Conservation (phyloP, 148 eudicot genomes). For the Camellia sinensis region DNA sequence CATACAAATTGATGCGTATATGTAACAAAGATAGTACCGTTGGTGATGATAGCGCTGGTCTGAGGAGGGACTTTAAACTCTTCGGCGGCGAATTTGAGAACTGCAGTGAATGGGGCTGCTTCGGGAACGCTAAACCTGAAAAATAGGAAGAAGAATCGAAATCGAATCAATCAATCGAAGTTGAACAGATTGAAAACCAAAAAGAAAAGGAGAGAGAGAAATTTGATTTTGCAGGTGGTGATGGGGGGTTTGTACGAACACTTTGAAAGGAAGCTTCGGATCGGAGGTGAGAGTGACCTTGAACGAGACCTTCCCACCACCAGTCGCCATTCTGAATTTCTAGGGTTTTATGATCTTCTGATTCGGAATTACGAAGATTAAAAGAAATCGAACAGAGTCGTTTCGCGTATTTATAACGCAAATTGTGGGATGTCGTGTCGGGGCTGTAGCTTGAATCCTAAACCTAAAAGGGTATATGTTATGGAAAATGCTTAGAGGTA, state of each 20-base stretch:
- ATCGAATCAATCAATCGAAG: neutral
- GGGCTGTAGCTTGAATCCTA: too few relatives aligned
- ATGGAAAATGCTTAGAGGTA: too few relatives aligned
- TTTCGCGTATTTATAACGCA: too few relatives aligned
- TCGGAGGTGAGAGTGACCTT: conserved; percentile 91
- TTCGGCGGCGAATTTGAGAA: conserved; percentile 93
- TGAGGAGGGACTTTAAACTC: conserved; percentile 99
- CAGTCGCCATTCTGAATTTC: conserved; percentile 48
- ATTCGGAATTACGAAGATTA: neutral
- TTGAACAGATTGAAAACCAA: neutral
- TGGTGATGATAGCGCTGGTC: conserved; percentile 96
- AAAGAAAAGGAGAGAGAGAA: neutral
- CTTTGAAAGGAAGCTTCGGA: conserved; percentile 96
- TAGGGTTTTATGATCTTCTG: neutral
- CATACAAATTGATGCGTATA: too few relatives aligned
- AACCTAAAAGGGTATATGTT: too few relatives aligned
- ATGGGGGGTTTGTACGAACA: conserved; percentile 36
- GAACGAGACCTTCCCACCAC: conserved; percentile 90
- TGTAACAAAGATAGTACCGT: conserved; percentile 34
- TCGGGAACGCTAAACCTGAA: conserved; percentile 90
- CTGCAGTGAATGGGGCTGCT: conserved; percentile 96
- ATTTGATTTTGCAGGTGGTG: neutral
- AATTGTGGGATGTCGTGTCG: too few relatives aligned
- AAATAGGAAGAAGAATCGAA: neutral
- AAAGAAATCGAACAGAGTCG: too few relatives aligned